Evolutionary conservation across 495 filamentous ascomycete species (phyloP).

Genomic region (Tuber microsphaerosporum): DNA sequence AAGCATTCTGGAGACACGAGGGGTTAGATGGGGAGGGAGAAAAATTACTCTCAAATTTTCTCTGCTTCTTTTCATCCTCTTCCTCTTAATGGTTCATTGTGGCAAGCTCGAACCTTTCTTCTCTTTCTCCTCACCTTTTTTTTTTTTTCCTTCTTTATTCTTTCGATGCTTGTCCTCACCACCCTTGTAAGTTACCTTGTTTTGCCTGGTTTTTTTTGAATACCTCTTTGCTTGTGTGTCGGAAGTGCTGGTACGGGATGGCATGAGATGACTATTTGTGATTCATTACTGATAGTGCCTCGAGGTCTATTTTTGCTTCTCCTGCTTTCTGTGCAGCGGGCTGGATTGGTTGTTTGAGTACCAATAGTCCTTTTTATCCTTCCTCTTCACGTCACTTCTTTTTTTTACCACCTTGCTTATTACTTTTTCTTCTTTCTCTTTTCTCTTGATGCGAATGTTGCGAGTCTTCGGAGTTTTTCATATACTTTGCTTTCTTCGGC

Average conservation of each 20-base stretch:
- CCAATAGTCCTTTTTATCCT: neutral
- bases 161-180: neutral
- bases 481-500: neutral
- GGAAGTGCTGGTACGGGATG: neutral
- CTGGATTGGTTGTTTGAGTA: neutral
- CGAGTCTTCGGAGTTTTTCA: neutral
- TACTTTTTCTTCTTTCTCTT: too few relatives aligned
- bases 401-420: too few relatives aligned
- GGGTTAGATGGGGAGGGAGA: neutral
- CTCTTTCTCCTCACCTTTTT: neutral
- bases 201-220: constrained; percentile 12
- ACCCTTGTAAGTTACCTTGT: constrained; percentile 1
- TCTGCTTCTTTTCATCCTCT: neutral
- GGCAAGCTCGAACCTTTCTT: neutral
- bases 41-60: neutral
- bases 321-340: neutral
- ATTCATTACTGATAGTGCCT: neutral
- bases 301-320: neutral
- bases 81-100: neutral
- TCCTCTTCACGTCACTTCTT: neutral
- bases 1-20: neutral
- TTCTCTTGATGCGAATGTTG: neutral
- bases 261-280: neutral
- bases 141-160: neutral
- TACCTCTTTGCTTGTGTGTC: constrained; percentile 29